Evolutionary conservation across 2,329 filamentous ascomycete genomes (phyloP).

Genomic region (Ceratocystis lukuohia): DNA sequence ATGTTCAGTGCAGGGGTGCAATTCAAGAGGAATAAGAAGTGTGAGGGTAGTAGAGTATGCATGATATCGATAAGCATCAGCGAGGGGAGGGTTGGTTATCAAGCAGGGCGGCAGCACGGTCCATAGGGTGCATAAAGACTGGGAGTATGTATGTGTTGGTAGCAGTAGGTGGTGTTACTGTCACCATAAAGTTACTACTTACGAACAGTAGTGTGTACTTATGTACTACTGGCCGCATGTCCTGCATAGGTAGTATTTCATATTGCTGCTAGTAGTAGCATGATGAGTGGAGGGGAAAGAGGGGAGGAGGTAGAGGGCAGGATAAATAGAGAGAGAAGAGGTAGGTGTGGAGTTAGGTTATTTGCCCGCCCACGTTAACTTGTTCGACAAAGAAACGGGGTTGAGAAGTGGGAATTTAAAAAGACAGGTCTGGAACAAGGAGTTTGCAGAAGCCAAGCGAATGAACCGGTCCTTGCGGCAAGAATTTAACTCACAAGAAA

Average conservation of each 20-base stretch:
- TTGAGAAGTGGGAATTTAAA: not conserved
- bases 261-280: not conserved
- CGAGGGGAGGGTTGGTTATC: slow-evolving; percentile 2
- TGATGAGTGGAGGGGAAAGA: not conserved
- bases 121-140: slow-evolving; percentile 5
- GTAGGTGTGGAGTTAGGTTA: not conserved
- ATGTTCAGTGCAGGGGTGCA: slow-evolving; percentile 10
- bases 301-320: not conserved
- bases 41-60: slow-evolving; percentile 8
- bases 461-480: not conserved
- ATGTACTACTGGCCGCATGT: not conserved
- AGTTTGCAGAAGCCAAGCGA: slow-evolving; percentile 5
- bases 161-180: not conserved
- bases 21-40: slow-evolving; percentile 7
- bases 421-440: slow-evolving; percentile 1
- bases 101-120: slow-evolving; percentile 4
- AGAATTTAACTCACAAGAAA: not conserved
- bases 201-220: not conserved
- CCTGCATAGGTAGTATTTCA: not conserved
- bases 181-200: not conserved
- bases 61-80: slow-evolving; percentile 6
- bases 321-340: not conserved
- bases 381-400: slow-evolving; percentile 8
- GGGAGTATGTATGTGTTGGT: slow-evolving; percentile 1
- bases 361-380: not conserved